phyloP scores from a whole-genome alignment of 164 flowering plant genomes.

The Stephania cephalantha region DNA sequence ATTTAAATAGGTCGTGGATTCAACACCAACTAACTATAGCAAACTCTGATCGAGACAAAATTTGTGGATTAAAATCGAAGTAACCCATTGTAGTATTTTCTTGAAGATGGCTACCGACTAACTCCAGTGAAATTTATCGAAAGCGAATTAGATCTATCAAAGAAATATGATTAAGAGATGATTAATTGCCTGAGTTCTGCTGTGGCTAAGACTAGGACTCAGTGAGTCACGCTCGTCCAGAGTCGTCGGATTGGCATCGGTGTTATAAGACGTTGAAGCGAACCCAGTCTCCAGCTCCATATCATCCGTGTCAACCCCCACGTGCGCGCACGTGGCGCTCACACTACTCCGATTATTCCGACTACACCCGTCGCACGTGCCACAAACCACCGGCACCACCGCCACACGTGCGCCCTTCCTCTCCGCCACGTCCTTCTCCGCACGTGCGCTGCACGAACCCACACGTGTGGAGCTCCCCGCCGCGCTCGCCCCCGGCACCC shows the following conservation, averaged over 20 bases:
- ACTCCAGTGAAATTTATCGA: no score
- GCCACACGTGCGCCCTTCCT: conserved; percentile 16
- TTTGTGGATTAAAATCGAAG: no score
- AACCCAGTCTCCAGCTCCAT: conserved; percentile 11
- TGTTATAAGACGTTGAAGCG: conserved; percentile 41
- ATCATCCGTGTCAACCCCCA: conserved; percentile 39
- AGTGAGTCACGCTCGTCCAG: conserved; percentile 55
- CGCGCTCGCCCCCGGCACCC: conserved; percentile 38
- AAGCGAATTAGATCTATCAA: background rate
- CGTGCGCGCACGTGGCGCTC: conserved; percentile 28
- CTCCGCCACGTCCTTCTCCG: background rate
- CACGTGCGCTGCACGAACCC: background rate
- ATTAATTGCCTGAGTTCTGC: conserved; percentile 35
- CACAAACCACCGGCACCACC: background rate
- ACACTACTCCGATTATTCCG: conserved; percentile 38
- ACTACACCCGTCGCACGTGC: conserved; percentile 16
- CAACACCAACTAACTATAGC: no score
- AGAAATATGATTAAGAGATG: background rate
- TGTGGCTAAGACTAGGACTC: conserved; percentile 55
- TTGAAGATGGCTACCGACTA: no score
- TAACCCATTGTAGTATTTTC: no score
- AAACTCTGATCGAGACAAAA: no score
- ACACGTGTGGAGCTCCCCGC: conserved; percentile 8
- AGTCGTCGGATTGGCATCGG: conserved; percentile 30
- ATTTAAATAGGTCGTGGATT: no score